Base-by-base conservation (phyloP, 2,329 filamentous ascomycete species). In the Cercospora canescens region DNA sequence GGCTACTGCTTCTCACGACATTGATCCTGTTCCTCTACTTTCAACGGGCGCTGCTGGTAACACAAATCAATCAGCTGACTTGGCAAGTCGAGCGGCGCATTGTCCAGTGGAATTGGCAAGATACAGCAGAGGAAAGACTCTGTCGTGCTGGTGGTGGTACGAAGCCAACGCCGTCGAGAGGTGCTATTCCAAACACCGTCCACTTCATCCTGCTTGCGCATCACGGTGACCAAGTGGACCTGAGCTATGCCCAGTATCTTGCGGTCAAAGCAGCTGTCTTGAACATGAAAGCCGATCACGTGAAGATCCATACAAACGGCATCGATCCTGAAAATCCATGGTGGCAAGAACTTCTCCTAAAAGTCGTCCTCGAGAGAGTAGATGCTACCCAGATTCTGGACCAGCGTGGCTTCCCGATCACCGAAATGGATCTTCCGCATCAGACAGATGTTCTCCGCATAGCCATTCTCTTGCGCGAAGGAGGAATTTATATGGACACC, bases 401-500 rank as follows among this genome's bases (percentile, higher is more conserved):
- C 6, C 61, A 62, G 14, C 9, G 30, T 18, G 62, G 61, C 32
- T n/a, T 18, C 4, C 32, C 37, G 5, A 37, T 66, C 24, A 55
- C 48, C 28, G 37, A 63, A 2, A 30, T 66, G 21, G 24, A 28
- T 8, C 50, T 69, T 30, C 39, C 62, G 12, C 67, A 69, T 26
- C 67, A 69, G 26, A 55, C 65, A 5, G 67, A 69, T 32, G 52
- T 69, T 16, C 14, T 69, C 4, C 67, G 67, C 6, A 55, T 69
- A 9, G 48, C 37, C 16, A 60, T 69, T 34, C 52, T 69, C 32
- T 35, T 50, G 9, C 48, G 37, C 11, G 66, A 67, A 64, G 67
- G 67, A 18, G 67, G 67, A 2, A 66, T 69, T 7, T 69, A 69
- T 34, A 57, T 69, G 16, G 67, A 69, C 48, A 69, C 65, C 11